These are phyloP conservation scores for Hypsizygus marmoreus DNA, from an alignment of 768 basidiomycete species.

Conservation along the genomic window DNA sequence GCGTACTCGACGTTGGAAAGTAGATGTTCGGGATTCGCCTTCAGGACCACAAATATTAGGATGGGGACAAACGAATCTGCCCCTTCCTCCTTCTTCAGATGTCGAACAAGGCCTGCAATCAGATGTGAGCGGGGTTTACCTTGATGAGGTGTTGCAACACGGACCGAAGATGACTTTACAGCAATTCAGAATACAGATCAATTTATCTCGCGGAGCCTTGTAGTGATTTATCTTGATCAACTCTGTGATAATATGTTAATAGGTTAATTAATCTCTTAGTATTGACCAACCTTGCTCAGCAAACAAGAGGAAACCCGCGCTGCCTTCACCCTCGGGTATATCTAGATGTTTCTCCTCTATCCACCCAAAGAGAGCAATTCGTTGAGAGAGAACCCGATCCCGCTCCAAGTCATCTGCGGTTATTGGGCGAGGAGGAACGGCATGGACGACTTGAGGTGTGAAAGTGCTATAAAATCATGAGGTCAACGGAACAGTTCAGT, in stretches of 20 bases:
- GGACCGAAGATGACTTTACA: conserved; percentile 99
- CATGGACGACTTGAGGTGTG: conserved; percentile 76
- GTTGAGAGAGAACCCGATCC: conserved; percentile 86
- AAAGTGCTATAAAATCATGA: conserved; percentile 66
- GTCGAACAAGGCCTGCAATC: conserved; percentile 78
- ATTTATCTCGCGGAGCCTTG: conserved; percentile 96
- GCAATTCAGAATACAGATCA: conserved; percentile 95
- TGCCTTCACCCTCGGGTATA: conserved; percentile 74
- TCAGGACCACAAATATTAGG: conserved; percentile 90
- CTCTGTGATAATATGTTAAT: conserved; percentile 47
- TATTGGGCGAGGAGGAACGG: conserved; percentile 70
- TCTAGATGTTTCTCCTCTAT: conserved; percentile 88
- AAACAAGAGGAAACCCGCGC: conserved; percentile 83
- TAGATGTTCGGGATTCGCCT: conserved; percentile 91
- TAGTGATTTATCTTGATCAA: conserved; percentile 97
- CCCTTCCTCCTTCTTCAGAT: conserved; percentile 80
- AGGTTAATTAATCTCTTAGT: neutral
- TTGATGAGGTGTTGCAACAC: conserved; percentile 28
- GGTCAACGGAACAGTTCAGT: conserved; percentile 4
- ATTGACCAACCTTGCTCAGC: conserved; percentile 74
- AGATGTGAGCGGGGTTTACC: conserved; percentile 7
- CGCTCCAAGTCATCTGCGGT: conserved; percentile 97
- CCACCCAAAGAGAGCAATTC: conserved; percentile 92
- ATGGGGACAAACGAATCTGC: conserved; percentile 96
- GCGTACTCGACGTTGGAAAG: conserved; percentile 94